These are phyloP conservation scores for Dunaliella primolecta DNA, from an alignment of 139 green algal species.

Conservation along the genomic window DNA sequence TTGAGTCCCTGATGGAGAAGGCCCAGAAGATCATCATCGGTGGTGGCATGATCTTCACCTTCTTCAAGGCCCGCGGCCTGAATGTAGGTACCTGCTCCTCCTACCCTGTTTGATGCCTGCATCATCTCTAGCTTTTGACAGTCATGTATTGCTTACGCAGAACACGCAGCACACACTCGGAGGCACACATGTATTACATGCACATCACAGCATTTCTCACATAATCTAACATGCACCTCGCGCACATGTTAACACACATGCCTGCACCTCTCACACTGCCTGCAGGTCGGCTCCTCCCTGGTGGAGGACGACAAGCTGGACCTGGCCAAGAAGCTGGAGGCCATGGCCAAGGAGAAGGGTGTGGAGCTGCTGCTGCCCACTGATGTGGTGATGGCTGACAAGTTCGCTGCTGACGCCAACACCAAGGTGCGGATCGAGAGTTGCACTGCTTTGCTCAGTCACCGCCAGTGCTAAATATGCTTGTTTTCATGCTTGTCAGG, in stretches of 20 bases:
- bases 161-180: too few species aligned
- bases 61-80: constrained; percentile 86
- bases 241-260: too few species aligned
- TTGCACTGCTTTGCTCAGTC: not conserved
- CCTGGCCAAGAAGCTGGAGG: constrained; percentile 89
- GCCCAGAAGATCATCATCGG: constrained; percentile 94
- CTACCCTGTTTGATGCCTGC: too few species aligned
- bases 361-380: constrained; percentile 94
- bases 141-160: too few species aligned
- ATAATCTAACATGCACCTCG: too few species aligned
- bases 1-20: constrained; percentile 93
- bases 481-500: not conserved
- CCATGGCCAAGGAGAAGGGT: constrained; percentile 80
- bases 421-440: constrained; percentile 63
- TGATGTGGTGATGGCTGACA: constrained; percentile 95
- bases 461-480: too few species aligned
- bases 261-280: too few species aligned
- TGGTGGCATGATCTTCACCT: constrained; percentile 98
- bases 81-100: constrained; percentile 9
- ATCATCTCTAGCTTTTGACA: too few species aligned
- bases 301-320: constrained; percentile 99
- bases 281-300: constrained; percentile 82
- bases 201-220: too few species aligned
- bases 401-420: constrained; percentile 91
- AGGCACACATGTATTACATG: too few species aligned